phyloP scores from a whole-genome alignment of 768 basidiomycete genomes.

The Amanita brunnescens region DNA sequence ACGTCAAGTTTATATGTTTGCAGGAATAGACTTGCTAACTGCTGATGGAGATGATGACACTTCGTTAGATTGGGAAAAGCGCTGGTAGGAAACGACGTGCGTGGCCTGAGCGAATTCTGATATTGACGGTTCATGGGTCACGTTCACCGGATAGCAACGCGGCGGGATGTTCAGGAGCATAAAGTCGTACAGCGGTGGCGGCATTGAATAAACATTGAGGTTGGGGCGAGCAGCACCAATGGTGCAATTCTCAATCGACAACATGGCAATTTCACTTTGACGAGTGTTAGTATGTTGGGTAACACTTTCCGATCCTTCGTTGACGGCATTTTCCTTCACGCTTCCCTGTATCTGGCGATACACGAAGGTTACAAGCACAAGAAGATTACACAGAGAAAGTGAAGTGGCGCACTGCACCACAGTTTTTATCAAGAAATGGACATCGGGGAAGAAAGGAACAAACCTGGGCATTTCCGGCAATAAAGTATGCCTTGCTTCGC shows the following conservation, averaged over 20 bases:
- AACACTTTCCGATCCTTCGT: not conserved
- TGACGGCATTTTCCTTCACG: not conserved
- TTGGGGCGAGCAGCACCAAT: not conserved
- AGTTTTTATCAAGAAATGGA: too few relatives aligned
- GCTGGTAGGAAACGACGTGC: too few relatives aligned
- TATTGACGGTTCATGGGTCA: too few relatives aligned
- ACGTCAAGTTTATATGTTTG: too few relatives aligned
- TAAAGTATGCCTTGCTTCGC: not conserved
- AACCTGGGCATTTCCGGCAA: constrained; percentile 12
- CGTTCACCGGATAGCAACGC: too few relatives aligned
- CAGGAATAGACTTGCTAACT: too few relatives aligned
- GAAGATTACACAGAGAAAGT: constrained; percentile 15
- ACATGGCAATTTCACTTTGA: not conserved
- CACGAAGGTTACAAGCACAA: constrained; percentile 18
- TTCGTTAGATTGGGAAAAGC: too few relatives aligned
- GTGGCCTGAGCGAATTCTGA: too few relatives aligned
- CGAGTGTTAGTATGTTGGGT: not conserved
- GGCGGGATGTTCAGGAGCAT: too few relatives aligned
- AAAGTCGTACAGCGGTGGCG: too few relatives aligned
- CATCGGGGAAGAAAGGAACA: not conserved
- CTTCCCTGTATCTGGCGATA: constrained; percentile 10
- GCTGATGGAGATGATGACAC: too few relatives aligned
- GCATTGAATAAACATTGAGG: too few relatives aligned
- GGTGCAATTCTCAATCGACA: not conserved
- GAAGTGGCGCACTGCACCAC: not conserved